Conservation (phyloP, 2,329 filamentous ascomycete genomes). For the Neoscytalidium dimidiatum region DNA sequence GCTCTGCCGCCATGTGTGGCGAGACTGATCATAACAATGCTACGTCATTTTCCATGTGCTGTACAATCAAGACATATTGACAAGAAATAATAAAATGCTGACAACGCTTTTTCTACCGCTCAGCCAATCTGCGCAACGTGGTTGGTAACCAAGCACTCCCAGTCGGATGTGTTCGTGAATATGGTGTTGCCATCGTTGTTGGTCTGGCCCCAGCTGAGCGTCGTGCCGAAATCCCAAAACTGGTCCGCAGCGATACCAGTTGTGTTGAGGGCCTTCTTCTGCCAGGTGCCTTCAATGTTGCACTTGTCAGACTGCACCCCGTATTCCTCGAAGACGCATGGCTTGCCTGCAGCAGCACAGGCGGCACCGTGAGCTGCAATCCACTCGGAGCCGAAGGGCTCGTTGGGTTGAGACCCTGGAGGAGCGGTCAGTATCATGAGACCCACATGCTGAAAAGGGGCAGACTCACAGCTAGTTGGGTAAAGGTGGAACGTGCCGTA, state of each 20-base stretch:
- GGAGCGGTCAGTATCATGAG: neutral
- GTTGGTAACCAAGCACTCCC: slow-evolving; percentile 33
- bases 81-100: neutral
- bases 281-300: slow-evolving; percentile 32
- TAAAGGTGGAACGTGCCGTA: slow-evolving; percentile 60
- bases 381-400: slow-evolving; percentile 48
- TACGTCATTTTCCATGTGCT: neutral
- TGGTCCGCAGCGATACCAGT: slow-evolving; percentile 35
- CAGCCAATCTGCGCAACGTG: slow-evolving; percentile 31
- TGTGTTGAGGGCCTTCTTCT: slow-evolving; percentile 29
- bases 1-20: neutral
- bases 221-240: slow-evolving; percentile 38
- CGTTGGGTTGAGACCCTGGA: slow-evolving; percentile 31
- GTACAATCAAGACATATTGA: neutral
- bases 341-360: slow-evolving; percentile 41
- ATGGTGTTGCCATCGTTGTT: slow-evolving; percentile 35
- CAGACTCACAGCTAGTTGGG: slow-evolving; percentile 45
- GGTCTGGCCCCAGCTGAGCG: slow-evolving; percentile 27
- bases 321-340: slow-evolving; percentile 44
- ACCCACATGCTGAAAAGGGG: neutral
- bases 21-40: neutral
- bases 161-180: slow-evolving; percentile 32
- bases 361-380: slow-evolving; percentile 47
- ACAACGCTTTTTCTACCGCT: neutral
- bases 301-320: slow-evolving; percentile 33